phyloP scores from a whole-genome alignment of 164 flowering plant species.

The Stephania yunnanensis region DNA sequence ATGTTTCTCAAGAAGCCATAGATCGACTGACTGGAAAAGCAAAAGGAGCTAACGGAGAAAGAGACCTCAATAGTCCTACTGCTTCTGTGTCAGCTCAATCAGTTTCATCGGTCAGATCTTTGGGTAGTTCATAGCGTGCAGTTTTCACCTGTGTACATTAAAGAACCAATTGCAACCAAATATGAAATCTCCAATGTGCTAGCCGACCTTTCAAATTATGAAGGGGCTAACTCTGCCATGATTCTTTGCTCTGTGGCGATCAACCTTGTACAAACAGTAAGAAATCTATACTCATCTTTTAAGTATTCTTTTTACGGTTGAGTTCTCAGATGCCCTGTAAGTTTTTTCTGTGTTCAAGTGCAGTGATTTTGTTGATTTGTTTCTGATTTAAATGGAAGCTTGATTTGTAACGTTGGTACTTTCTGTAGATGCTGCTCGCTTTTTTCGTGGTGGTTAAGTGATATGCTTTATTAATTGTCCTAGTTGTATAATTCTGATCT shows the following conservation, averaged over 20 bases:
- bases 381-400: constrained; percentile 5
- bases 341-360: constrained; percentile 19
- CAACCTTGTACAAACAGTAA: constrained; percentile 16
- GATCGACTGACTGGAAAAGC: constrained; percentile 75
- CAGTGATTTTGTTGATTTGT: constrained; percentile 18
- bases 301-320: neutral
- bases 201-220: neutral
- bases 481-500: constrained; percentile 6
- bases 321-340: constrained; percentile 10
- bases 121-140: constrained; percentile 58
- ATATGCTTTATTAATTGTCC: neutral
- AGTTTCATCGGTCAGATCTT: constrained; percentile 78
- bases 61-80: constrained; percentile 86
- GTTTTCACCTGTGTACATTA: constrained; percentile 33
- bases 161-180: constrained; percentile 16
- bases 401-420: constrained; percentile 19
- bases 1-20: constrained; percentile 75
- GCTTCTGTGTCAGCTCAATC: constrained; percentile 96
- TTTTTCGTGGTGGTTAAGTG: too few relatives aligned
- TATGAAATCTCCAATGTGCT: neutral
- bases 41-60: constrained; percentile 60
- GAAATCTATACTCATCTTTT: neutral
- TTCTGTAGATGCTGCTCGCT: too few relatives aligned
- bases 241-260: constrained; percentile 5
- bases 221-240: neutral